A percentile compares a stretch with the other conserved stretches of the same genome.
Evolutionary conservation across 805 yeast species (phyloP).

Genomic region (Lipomyces orientalis): DNA sequence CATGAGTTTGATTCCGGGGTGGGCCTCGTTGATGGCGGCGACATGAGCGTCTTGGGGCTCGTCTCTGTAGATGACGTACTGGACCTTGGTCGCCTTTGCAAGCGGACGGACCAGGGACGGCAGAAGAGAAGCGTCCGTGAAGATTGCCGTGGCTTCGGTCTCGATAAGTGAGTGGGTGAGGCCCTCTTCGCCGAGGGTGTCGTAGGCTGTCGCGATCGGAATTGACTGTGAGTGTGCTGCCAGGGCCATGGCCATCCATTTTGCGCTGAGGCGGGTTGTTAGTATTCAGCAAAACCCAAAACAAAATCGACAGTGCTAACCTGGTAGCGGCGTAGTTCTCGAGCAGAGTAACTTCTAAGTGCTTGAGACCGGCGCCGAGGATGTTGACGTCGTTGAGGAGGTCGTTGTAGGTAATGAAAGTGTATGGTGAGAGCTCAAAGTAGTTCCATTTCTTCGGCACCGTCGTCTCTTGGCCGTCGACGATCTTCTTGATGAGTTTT

Average conservation of each 20-base stretch:
- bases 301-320: constrained; percentile 7
- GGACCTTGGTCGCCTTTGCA: constrained; percentile 62
- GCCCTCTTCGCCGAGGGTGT: constrained; percentile 81
- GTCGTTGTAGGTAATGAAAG: constrained; percentile 66
- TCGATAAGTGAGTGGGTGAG: constrained; percentile 83
- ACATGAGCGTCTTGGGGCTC: constrained; percentile 54
- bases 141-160: constrained; percentile 78
- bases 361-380: constrained; percentile 76
- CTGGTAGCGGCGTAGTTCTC: constrained; percentile 85
- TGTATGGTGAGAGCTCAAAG: constrained; percentile 78
- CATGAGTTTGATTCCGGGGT: constrained; percentile 76
- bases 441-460: constrained; percentile 88
- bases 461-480: constrained; percentile 74
- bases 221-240: constrained; percentile 75
- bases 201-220: constrained; percentile 94
- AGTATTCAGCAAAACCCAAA: constrained; percentile 13
- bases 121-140: constrained; percentile 81
- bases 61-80: constrained; percentile 68
- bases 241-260: constrained; percentile 34
- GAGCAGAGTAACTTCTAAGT: constrained; percentile 70
- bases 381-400: constrained; percentile 56
- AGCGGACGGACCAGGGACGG: constrained; percentile 73
- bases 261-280: constrained; percentile 18
- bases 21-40: constrained; percentile 62
- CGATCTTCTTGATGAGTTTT: constrained; percentile 71